Conservation (phyloP, 306 rosid genomes). For the Corylus americana region DNA sequence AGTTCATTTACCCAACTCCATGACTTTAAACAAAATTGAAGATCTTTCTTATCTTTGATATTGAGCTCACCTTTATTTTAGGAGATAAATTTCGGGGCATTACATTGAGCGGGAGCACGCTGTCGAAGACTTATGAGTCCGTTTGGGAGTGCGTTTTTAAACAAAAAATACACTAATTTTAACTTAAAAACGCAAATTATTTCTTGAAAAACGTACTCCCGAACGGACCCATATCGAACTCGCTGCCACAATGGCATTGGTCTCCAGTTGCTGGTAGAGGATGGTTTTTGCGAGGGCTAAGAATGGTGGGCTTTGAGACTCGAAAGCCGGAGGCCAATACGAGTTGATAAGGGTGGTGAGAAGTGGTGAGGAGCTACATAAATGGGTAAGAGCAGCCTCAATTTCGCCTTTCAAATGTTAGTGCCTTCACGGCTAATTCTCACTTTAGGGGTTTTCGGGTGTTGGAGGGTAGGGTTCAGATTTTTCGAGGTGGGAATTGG, state of each 20-base stretch:
- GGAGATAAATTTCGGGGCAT: too few relatives aligned
- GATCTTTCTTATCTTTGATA: too few relatives aligned
- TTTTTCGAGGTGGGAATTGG: slow-evolving; percentile 54
- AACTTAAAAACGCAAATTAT: too few relatives aligned
- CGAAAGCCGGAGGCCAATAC: slow-evolving; percentile 39
- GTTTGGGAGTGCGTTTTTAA: too few relatives aligned
- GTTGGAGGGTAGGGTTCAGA: background rate
- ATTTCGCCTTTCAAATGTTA: slow-evolving; percentile 44
- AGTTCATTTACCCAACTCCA: too few relatives aligned
- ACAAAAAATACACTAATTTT: too few relatives aligned
- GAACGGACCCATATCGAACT: slow-evolving; percentile 6
- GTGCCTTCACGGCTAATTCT: slow-evolving; percentile 26
- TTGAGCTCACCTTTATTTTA: too few relatives aligned
- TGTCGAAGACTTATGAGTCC: too few relatives aligned
- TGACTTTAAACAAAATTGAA: too few relatives aligned
- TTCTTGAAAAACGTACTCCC: too few relatives aligned
- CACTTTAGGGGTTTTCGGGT: background rate
- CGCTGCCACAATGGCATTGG: slow-evolving; percentile 71
- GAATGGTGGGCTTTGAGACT: slow-evolving; percentile 48
- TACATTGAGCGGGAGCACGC: too few relatives aligned
- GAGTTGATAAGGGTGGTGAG: slow-evolving; percentile 47
- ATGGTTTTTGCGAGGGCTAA: slow-evolving; percentile 56
- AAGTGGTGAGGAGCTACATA: slow-evolving; percentile 53
- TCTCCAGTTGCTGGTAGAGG: slow-evolving; percentile 73
- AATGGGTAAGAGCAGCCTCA: slow-evolving; percentile 51